Conservation (phyloP, 495 filamentous ascomycete species). For the Aspergillus asperescens region DNA sequence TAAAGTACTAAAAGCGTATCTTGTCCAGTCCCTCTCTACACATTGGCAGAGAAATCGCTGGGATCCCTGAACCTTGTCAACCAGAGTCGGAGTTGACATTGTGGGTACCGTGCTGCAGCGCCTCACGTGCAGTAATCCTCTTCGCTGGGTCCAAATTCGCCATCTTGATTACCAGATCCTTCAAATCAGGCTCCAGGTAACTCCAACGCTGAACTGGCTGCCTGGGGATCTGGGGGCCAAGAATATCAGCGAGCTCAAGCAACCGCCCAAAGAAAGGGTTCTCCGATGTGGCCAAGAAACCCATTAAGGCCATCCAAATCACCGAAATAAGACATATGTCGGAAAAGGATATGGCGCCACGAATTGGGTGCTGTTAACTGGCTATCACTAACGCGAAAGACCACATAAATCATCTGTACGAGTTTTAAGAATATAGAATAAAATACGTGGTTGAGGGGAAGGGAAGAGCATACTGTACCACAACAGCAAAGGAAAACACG, state of each 20-base stretch:
- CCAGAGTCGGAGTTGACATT: no score
- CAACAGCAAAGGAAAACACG: slow-evolving; percentile 39
- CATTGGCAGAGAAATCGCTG: no score
- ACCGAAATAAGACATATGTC: slow-evolving; percentile 47
- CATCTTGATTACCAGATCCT: slow-evolving; percentile 23
- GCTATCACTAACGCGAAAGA: slow-evolving; percentile 20
- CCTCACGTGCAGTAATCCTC: slow-evolving; percentile 20
- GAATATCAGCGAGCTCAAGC: slow-evolving; percentile 27
- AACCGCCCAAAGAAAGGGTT: slow-evolving; percentile 33
- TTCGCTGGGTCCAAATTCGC: slow-evolving; percentile 23
- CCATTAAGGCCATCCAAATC: slow-evolving; percentile 32
- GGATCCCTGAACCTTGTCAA: no score
- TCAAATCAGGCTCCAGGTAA: slow-evolving; percentile 32
- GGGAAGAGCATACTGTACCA: slow-evolving; percentile 26
- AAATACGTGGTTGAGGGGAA: no score
- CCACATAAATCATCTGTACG: slow-evolving; percentile 28
- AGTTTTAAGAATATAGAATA: no score
- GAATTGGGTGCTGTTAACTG: slow-evolving; percentile 36
- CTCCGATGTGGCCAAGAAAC: slow-evolving; percentile 29
- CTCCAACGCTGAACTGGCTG: slow-evolving; percentile 27
- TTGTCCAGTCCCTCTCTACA: no score
- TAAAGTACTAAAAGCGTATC: no score
- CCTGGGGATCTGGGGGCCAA: slow-evolving; percentile 25
- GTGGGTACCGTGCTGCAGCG: slow-evolving; percentile 21
- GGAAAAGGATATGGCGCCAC: slow-evolving; percentile 39